Percentiles rank a stretch among this genome's conserved stretches.
Evolutionary conservation across 2,329 filamentous ascomycete genomes (phyloP).

Genomic region (Calonectria honghensis): DNA sequence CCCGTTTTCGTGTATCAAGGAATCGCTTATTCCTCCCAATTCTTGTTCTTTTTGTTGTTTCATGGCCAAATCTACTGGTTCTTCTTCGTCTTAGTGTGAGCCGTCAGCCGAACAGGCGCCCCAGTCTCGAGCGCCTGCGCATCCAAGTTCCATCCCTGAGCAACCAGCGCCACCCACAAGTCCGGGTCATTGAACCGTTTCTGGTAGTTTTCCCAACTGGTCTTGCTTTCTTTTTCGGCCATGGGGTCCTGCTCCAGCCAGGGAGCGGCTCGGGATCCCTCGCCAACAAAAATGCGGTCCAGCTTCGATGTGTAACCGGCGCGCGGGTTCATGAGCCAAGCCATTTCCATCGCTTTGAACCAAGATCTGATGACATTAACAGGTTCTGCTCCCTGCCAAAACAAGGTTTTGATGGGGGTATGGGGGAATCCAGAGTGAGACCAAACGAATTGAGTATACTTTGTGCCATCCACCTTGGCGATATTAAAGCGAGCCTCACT

Average conservation of each 20-base stretch:
- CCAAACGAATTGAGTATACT: conserved; percentile 57
- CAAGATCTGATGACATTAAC: conserved; percentile 60
- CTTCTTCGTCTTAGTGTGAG: conserved; percentile 52
- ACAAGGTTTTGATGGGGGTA: conserved; percentile 60
- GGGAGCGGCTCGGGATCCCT: conserved; percentile 1
- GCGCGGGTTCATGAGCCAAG: conserved; percentile 57
- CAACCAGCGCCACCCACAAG: conserved; percentile 56
- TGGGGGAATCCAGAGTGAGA: conserved; percentile 46
- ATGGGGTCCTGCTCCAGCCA: conserved; percentile 3
- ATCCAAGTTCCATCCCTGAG: conserved; percentile 60
- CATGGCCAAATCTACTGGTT: conserved; percentile 45
- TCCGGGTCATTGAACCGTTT: conserved; percentile 46
- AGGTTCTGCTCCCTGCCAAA: conserved; percentile 57
- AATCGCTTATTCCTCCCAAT: neutral
- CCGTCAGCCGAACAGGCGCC: conserved; percentile 58
- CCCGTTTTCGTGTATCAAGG: neutral
- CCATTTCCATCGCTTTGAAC: conserved; percentile 62
- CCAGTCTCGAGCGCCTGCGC: conserved; percentile 62
- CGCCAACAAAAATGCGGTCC: conserved; percentile 44
- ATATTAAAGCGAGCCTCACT: conserved; percentile 44
- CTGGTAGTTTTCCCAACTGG: conserved; percentile 41
- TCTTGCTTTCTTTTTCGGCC: conserved; percentile 24
- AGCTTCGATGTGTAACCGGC: conserved; percentile 49
- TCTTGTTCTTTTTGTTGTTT: neutral
- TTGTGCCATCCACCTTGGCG: conserved; percentile 55